These are phyloP conservation scores for Talaromyces albobiverticillius DNA, from an alignment of 2,329 filamentous ascomycete species.

Conservation along the genomic window DNA sequence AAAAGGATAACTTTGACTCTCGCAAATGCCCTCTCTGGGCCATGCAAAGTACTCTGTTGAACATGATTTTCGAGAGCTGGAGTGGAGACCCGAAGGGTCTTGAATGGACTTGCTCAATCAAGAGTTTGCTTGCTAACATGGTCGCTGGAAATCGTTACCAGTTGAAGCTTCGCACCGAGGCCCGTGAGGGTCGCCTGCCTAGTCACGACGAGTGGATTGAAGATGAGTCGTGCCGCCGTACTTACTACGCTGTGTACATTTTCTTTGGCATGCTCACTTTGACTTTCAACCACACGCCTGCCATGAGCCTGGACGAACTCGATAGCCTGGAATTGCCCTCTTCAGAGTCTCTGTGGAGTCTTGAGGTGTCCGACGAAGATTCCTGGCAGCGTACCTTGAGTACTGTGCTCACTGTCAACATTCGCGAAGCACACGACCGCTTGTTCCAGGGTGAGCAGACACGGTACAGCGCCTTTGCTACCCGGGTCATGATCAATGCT, in stretches of 20 bases:
- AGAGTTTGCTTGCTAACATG: conserved; percentile 97
- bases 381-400: conserved; percentile 79
- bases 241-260: conserved; percentile 98
- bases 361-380: conserved; percentile 72
- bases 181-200: conserved; percentile 71
- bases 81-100: conserved; percentile 96
- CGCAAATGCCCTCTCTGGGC: conserved; percentile 96
- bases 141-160: conserved; percentile 96
- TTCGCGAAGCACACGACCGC: conserved; percentile 90
- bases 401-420: conserved; percentile 72
- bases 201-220: conserved; percentile 91
- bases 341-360: conserved; percentile 91
- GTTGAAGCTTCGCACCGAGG: conserved; percentile 87
- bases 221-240: conserved; percentile 92
- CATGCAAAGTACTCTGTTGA: conserved; percentile 93
- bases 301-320: conserved; percentile 97
- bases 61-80: conserved; percentile 99
- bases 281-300: conserved; percentile 96
- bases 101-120: conserved; percentile 98
- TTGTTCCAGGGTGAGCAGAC: conserved; percentile 90
- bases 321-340: conserved; percentile 90
- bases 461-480: conserved; percentile 93
- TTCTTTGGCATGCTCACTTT: conserved; percentile 95
- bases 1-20: conserved; percentile 98
- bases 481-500: conserved; percentile 97